A percentile compares a stretch with the other conserved stretches of the same genome.
phyloP scores from a whole-genome alignment of 1,284 basidiomycete species.

The Vanrija sp. region DNA sequence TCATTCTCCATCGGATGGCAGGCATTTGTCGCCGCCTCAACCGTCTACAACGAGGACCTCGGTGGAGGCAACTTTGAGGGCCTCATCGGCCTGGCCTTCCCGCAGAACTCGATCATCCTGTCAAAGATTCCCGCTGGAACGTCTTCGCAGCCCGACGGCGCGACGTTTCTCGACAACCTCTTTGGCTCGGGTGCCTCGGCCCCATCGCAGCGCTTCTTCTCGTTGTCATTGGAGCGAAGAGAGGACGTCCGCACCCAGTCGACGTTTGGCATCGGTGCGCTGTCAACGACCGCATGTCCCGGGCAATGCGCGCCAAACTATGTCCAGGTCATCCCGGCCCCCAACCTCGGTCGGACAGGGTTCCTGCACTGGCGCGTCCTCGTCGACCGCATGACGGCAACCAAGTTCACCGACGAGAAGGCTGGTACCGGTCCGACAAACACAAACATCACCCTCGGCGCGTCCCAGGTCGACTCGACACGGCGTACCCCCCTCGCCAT shows the following conservation, averaged over 20 bases:
- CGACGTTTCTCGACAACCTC: slow-evolving; percentile 48
- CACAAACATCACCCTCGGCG: slow-evolving; percentile 24
- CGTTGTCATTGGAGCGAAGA: slow-evolving; percentile 40
- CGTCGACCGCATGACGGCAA: slow-evolving; percentile 26
- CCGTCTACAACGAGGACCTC: slow-evolving; percentile 39
- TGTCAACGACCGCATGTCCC: slow-evolving; percentile 31
- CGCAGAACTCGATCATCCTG: slow-evolving; percentile 43
- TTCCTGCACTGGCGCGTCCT: slow-evolving; percentile 42
- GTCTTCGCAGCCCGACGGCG: slow-evolving; percentile 44
- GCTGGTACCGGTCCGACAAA: slow-evolving; percentile 23
- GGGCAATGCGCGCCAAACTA: slow-evolving; percentile 36
- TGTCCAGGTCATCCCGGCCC: slow-evolving; percentile 38
- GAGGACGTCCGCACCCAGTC: slow-evolving; percentile 45
- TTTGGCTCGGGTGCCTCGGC: slow-evolving; percentile 45
- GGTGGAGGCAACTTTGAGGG: slow-evolving; percentile 40
- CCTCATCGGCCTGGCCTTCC: slow-evolving; percentile 43
- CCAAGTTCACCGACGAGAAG: slow-evolving; percentile 25
- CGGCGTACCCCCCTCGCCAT: slow-evolving; percentile 38
- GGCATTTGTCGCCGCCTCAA: slow-evolving; percentile 42
- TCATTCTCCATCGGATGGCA: slow-evolving; percentile 46
- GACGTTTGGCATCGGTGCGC: slow-evolving; percentile 38
- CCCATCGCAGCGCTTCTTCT: slow-evolving; percentile 40
- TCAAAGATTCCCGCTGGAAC: slow-evolving; percentile 42
- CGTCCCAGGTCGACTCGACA: slow-evolving; percentile 23
- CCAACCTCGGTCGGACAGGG: slow-evolving; percentile 37